Evolutionary conservation across 371 early-diverging fungal species (phyloP), one percentile per base, ranked within the genome.

Genomic region (Mucor lusitanicus): DNA sequence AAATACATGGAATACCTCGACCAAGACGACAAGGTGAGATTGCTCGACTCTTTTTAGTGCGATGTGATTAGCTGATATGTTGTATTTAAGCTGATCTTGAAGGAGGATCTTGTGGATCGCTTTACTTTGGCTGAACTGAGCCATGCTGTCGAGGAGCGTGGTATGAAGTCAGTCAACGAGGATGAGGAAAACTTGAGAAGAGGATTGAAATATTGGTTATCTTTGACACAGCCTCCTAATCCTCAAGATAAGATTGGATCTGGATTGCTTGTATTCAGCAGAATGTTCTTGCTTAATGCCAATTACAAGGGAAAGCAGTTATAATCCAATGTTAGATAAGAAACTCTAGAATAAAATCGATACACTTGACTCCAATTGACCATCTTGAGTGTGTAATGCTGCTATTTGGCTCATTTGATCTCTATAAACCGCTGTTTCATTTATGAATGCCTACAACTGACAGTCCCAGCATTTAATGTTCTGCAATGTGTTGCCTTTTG

Each of bases 61-160:
- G 7, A 6, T n/a, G 13, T 40, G n/a, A 21, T 15, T 23, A 42
- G 33, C 21, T 23, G 28, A 37, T 13, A 8, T 35, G n/a, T 12
- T 25, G 17, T n/a, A 54, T 53, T 48, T 65, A 86, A n/a, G 86
- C 66, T 83, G 32, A 64, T 89, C 25, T 64, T 78, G 0, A 74
- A 81, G 57, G 85, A 86, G 21, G 82, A 84, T 19, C 61, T 23
- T 11, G 61, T 88, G 0, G 84, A 87, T 44, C 71, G 67, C 0
- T 70, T 89, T 30, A 73, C 68, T 7, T 42, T 69, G 4, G 25
- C 70, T 12, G 86, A 87, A 56, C 60, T 89, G 30, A 83, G 85
- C 21, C 55, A 78, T 25, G 90, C 87, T 17, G 80, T 78, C 25
- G 88, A 88, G 61, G 90, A 89, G 61, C 87, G 89, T 61, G 89